Evolutionary conservation across 176 grass and related monocot species (phyloP).

Genomic region (Carex cristatella): DNA sequence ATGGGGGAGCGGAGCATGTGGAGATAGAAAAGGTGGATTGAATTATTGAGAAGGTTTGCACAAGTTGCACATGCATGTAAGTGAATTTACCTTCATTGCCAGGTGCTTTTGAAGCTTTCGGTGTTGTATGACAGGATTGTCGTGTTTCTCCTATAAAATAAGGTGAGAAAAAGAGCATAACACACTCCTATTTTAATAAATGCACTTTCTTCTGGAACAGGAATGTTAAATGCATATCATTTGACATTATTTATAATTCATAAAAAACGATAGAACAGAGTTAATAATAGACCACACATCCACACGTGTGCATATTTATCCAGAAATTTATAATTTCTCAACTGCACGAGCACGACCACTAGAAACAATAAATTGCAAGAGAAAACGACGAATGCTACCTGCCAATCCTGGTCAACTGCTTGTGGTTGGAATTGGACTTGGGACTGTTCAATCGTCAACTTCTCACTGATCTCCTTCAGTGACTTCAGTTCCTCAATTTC

Average conservation of each 20-base stretch:
- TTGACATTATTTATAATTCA: neutral
- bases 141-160: conserved; percentile 45
- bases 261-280: neutral
- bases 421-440: conserved; percentile 5
- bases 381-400: neutral
- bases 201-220: neutral
- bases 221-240: neutral
- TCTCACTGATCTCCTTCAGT: neutral
- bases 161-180: neutral
- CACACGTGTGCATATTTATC: neutral
- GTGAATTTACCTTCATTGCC: conserved; percentile 39
- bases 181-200: neutral
- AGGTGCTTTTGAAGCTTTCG: conserved; percentile 35
- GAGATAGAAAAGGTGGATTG: neutral
- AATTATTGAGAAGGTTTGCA: neutral
- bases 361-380: neutral
- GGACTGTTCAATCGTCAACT: neutral
- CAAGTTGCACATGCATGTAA: neutral
- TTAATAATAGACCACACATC: neutral
- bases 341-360: neutral
- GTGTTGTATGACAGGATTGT: conserved; percentile 35
- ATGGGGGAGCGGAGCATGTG: neutral
- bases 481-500: conserved; percentile 11
- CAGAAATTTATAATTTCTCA: neutral
- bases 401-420: neutral